Conservation (phyloP, 2,329 filamentous ascomycete genomes). For the Macrophomina pseudophaseolina region DNA sequence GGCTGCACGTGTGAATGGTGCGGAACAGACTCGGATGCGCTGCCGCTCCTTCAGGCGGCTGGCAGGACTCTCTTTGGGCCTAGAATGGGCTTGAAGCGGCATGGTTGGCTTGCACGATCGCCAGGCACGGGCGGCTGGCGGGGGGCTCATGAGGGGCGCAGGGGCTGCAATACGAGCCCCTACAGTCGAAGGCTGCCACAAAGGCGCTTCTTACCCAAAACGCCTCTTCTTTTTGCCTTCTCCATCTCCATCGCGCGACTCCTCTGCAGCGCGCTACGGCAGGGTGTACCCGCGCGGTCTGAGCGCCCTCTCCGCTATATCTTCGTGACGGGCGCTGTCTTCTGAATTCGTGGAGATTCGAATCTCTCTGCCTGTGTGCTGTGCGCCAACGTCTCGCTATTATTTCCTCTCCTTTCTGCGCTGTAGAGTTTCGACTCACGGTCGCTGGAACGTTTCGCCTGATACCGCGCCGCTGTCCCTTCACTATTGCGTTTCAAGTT, state of each 20-base stretch:
- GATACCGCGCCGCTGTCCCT: neutral
- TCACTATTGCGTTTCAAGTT: neutral
- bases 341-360: neutral
- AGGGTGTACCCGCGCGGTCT: neutral
- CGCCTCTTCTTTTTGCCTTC: neutral
- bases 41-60: slow-evolving; percentile 3
- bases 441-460: slow-evolving; percentile 1
- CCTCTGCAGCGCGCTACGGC: neutral
- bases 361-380: neutral
- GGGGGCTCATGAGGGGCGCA: slow-evolving; percentile 3
- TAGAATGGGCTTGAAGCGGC: neutral
- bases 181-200: neutral
- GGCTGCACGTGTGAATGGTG: slow-evolving; percentile 1
- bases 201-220: neutral
- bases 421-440: neutral
- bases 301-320: neutral
- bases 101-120: slow-evolving; percentile 1
- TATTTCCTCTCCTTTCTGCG: neutral
- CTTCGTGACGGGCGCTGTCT: neutral
- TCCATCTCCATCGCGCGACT: neutral
- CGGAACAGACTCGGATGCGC: neutral
- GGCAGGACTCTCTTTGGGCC: neutral
- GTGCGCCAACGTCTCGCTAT: neutral
- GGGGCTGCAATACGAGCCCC: slow-evolving; percentile 20
- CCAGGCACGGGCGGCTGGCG: slow-evolving; percentile 13